Conservation (phyloP, 2,329 filamentous ascomycete genomes). For the Pyrenophora teres region DNA sequence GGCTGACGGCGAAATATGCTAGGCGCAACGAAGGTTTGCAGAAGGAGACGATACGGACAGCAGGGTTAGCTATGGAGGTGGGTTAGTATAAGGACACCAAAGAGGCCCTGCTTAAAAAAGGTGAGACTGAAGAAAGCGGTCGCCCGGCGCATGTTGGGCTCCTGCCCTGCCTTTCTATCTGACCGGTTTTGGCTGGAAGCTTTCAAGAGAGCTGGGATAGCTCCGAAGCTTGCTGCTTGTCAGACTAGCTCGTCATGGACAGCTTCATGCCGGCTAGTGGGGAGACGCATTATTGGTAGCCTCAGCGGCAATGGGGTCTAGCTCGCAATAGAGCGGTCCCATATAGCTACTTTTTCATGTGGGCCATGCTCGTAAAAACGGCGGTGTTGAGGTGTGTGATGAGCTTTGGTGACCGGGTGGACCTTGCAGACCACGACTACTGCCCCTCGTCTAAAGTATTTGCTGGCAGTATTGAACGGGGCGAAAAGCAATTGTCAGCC, state of each 20-base stretch:
- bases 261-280: constrained; percentile 26
- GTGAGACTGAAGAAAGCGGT: constrained; percentile 13
- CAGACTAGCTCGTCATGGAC: constrained; percentile 36
- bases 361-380: constrained; percentile 19
- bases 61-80: background rate
- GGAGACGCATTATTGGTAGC: constrained; percentile 26
- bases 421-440: constrained; percentile 15
- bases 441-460: constrained; percentile 14
- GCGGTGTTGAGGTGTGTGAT: constrained; percentile 34
- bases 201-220: constrained; percentile 32
- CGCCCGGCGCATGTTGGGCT: constrained; percentile 22
- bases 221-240: constrained; percentile 34
- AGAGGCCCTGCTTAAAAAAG: constrained; percentile 10
- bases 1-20: background rate
- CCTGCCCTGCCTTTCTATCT: constrained; percentile 33
- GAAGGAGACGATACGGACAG: background rate
- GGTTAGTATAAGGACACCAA: constrained; percentile 19
- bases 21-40: background rate
- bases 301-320: constrained; percentile 10
- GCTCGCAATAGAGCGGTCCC: constrained; percentile 5
- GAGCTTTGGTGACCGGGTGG: constrained; percentile 21
- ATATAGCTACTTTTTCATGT: constrained; percentile 16
- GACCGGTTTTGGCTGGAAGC: constrained; percentile 26
- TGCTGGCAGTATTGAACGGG: constrained; percentile 20
- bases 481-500: constrained; percentile 13